These are phyloP conservation scores for Colletotrichum eremochloae DNA, from an alignment of 2,329 filamentous ascomycete genomes.

Conservation along the genomic window DNA sequence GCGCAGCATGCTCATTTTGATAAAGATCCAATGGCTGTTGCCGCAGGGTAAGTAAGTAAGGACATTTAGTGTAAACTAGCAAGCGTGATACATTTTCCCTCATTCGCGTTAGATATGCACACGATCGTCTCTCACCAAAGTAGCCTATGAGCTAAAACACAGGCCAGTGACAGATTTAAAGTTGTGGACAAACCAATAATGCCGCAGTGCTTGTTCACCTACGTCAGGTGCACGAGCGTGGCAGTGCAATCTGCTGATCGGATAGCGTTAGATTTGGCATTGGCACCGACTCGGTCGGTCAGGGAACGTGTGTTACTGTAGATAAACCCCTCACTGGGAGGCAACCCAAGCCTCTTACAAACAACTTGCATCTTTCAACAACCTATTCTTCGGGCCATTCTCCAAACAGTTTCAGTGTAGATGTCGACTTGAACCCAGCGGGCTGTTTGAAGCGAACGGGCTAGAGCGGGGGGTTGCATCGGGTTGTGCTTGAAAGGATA, in stretches of 20 bases:
- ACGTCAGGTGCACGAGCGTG: slow-evolving; percentile 33
- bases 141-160: not conserved
- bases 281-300: slow-evolving; percentile 26
- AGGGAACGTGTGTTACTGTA: slow-evolving; percentile 11
- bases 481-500: not conserved
- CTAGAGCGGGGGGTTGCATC: slow-evolving; percentile 2
- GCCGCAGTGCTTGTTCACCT: slow-evolving; percentile 7
- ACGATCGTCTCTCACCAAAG: not conserved
- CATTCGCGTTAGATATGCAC: not conserved
- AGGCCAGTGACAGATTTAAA: slow-evolving; percentile 15
- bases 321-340: slow-evolving; percentile 40
- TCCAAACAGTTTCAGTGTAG: not conserved
- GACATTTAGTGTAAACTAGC: not conserved
- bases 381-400: too few species aligned
- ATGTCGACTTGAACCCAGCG: not conserved
- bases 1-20: not conserved
- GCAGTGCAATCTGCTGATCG: slow-evolving; percentile 34
- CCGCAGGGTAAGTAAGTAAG: too few species aligned
- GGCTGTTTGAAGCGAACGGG: not conserved
- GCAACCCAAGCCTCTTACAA: slow-evolving; percentile 18
- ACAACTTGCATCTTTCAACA: not conserved
- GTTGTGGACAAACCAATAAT: slow-evolving; percentile 23
- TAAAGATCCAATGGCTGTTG: not conserved
- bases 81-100: not conserved
- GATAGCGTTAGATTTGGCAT: slow-evolving; percentile 32